Evolutionary conservation across 352 stramenopile species (phyloP).

Genomic region (Aphanomyces cochlioides): DNA sequence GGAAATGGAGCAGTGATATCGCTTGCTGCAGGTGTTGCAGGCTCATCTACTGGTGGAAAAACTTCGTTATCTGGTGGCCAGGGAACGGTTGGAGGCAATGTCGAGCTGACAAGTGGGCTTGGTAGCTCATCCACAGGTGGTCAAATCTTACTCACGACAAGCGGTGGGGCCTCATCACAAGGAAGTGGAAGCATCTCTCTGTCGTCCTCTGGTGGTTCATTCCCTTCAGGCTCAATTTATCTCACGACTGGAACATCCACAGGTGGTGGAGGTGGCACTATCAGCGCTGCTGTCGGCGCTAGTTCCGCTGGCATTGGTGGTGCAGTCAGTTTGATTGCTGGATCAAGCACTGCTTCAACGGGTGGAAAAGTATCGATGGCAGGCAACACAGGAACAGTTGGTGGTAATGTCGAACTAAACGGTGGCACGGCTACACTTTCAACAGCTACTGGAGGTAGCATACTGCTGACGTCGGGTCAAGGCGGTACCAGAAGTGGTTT

Average conservation of each 20-base stretch:
- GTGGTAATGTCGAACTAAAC: conserved; percentile 38
- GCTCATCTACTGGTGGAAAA: conserved; percentile 34
- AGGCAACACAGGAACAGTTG: conserved; percentile 18
- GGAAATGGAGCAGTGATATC: conserved; percentile 24
- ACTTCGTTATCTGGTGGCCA: conserved; percentile 26
- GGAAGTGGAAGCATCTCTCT: conserved; percentile 23
- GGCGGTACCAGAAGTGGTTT: conserved; percentile 34
- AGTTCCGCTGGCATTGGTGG: conserved; percentile 13
- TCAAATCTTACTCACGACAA: conserved; percentile 16
- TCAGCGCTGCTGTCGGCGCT: conserved; percentile 12
- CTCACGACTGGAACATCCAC: conserved; percentile 17
- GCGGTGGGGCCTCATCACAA: neutral
- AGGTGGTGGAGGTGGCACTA: conserved; percentile 13
- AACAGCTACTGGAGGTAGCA: conserved; percentile 6
- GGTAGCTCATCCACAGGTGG: conserved; percentile 24
- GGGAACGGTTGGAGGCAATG: conserved; percentile 33
- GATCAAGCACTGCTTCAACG: conserved; percentile 23
- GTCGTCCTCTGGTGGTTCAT: conserved; percentile 18
- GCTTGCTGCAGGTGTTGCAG: conserved; percentile 42
- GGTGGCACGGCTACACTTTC: conserved; percentile 38
- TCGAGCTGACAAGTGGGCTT: conserved; percentile 31
- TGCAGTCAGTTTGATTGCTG: conserved; percentile 16
- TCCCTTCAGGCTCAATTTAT: conserved; percentile 16
- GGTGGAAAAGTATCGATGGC: conserved; percentile 18
- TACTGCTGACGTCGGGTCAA: conserved; percentile 19